A percentile compares a stretch with the other conserved stretches of the same genome.
Evolutionary conservation across 805 yeast genomes (phyloP).

Genomic region (Metschnikowia similis): DNA sequence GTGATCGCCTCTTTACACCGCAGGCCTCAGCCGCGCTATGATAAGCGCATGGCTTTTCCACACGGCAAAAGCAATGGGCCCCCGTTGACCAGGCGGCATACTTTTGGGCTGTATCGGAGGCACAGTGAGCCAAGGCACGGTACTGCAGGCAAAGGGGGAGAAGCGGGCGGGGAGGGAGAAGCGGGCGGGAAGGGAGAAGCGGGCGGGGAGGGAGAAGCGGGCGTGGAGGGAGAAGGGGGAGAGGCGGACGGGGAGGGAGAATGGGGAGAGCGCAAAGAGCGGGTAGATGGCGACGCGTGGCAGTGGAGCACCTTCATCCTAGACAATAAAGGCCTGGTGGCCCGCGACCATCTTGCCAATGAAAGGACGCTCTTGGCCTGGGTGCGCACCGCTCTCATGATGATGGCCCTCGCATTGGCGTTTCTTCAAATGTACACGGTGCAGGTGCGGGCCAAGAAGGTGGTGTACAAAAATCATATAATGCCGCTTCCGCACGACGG

Average conservation of each 20-base stretch:
- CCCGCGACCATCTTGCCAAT: constrained; percentile 50
- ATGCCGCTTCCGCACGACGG: background rate
- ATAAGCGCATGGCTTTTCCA: too few species aligned
- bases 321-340: constrained; percentile 31
- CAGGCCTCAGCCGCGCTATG: too few species aligned
- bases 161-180: too few species aligned
- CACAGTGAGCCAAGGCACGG: background rate
- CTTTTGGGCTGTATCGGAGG: background rate
- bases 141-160: too few species aligned
- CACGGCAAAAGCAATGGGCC: background rate
- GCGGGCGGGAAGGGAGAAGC: too few species aligned
- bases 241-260: too few species aligned
- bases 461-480: background rate
- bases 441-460: constrained; percentile 17
- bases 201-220: too few species aligned
- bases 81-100: background rate
- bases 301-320: constrained; percentile 10
- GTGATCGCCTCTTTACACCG: too few species aligned
- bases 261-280: too few species aligned
- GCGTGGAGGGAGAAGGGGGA: too few species aligned
- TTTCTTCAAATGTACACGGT: constrained; percentile 53
- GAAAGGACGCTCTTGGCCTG: constrained; percentile 64
- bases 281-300: too few species aligned
- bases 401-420: constrained; percentile 59
- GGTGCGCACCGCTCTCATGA: constrained; percentile 56